Evolutionary conservation across 2,329 filamentous ascomycete species (phyloP).

Genomic region (Cladosporium sphaerospermum): DNA sequence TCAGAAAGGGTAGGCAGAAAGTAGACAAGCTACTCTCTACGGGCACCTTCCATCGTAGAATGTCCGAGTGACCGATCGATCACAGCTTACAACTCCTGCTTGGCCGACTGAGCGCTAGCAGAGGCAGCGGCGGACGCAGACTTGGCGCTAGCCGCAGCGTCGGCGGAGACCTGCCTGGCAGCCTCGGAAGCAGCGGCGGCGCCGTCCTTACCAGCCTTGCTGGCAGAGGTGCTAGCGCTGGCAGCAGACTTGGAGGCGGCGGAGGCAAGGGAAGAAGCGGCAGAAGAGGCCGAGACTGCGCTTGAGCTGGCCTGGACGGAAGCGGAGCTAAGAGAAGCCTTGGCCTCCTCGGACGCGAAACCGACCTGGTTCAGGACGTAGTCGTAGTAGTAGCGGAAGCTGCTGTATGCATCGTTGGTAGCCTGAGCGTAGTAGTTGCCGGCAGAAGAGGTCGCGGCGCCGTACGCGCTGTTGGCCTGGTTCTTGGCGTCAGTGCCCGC

Average conservation of each 20-base stretch:
- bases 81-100: conserved; percentile 42
- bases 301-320: conserved; percentile 21
- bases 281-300: conserved; percentile 17
- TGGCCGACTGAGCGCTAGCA: conserved; percentile 29
- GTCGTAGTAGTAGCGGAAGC: conserved; percentile 33
- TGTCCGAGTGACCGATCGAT: neutral
- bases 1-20: too few species aligned
- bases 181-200: conserved; percentile 26
- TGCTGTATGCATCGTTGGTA: conserved; percentile 53
- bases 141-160: conserved; percentile 28
- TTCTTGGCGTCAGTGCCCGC: conserved; percentile 55
- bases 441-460: conserved; percentile 48
- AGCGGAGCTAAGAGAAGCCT: conserved; percentile 31
- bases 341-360: conserved; percentile 35
- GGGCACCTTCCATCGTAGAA: too few species aligned
- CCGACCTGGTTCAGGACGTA: conserved; percentile 41
- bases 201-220: conserved; percentile 10
- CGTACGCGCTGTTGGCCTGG: conserved; percentile 36
- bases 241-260: conserved; percentile 23
- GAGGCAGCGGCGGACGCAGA: conserved; percentile 23
- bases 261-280: conserved; percentile 26
- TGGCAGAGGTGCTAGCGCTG: conserved; percentile 14
- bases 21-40: too few species aligned
- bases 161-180: conserved; percentile 30
- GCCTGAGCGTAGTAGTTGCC: conserved; percentile 72